phyloP scores from a whole-genome alignment of 2,329 filamentous ascomycete genomes.

The Fonsecaea pugnacius region DNA sequence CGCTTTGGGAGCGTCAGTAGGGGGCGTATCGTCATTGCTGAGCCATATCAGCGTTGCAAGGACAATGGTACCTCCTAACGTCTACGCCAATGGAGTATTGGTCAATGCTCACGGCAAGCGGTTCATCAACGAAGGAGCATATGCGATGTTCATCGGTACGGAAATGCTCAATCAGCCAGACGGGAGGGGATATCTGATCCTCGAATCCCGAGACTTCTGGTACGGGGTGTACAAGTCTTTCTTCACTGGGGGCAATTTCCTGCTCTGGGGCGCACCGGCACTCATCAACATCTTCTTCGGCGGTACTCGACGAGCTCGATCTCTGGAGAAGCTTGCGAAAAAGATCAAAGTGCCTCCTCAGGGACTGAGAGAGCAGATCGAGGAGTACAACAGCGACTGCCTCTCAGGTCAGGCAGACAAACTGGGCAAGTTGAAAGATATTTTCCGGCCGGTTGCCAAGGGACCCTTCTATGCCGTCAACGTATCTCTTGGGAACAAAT shows the following conservation, averaged over 20 bases:
- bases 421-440: constrained; percentile 1
- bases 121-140: constrained; percentile 9
- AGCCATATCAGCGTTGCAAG: constrained; percentile 4
- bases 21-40: background rate
- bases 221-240: constrained; percentile 9
- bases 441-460: constrained; percentile 1
- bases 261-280: background rate
- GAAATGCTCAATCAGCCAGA: constrained; percentile 6
- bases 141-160: constrained; percentile 5
- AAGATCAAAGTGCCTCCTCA: constrained; percentile 4
- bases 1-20: constrained; percentile 3
- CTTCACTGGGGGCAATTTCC: background rate
- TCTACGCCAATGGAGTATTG: constrained; percentile 7
- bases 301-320: constrained; percentile 9
- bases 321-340: constrained; percentile 9
- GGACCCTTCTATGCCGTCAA: constrained; percentile 4
- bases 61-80: constrained; percentile 2
- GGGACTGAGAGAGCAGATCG: constrained; percentile 6
- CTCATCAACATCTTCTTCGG: constrained; percentile 5
- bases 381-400: background rate
- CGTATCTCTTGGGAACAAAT: constrained; percentile 4
- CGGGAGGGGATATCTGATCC: constrained; percentile 6
- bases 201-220: constrained; percentile 6
- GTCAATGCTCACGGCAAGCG: constrained; percentile 5
- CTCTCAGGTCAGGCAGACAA: constrained; percentile 3